phyloP scores from a whole-genome alignment of 169 alveolate genomes.

The Prorocentrum cordatum region DNA sequence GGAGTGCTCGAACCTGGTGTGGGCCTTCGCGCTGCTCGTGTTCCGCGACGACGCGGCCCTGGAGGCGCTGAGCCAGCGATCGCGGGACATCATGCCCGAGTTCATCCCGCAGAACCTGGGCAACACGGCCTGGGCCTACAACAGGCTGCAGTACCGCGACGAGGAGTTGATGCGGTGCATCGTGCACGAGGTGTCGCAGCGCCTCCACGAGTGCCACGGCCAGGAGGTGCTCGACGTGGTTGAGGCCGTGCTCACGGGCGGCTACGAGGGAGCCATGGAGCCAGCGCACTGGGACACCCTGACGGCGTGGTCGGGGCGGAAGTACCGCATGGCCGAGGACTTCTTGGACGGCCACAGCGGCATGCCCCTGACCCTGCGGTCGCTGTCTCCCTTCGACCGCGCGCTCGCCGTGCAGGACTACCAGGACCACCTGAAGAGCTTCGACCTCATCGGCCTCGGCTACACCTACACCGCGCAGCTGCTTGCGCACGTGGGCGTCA shows the following conservation, averaged over 20 bases:
- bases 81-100: not conserved
- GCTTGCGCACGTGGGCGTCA: not conserved
- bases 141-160: constrained; percentile 33
- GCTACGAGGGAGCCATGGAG: constrained; percentile 34
- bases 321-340: constrained; percentile 1
- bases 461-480: constrained; percentile 11
- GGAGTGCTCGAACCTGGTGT: constrained; percentile 64
- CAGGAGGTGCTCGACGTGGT: constrained; percentile 35
- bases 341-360: not conserved
- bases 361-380: constrained; percentile 38
- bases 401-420: constrained; percentile 68
- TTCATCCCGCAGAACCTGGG: constrained; percentile 68
- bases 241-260: constrained; percentile 43
- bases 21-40: constrained; percentile 64
- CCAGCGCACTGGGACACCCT: constrained; percentile 24
- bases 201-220: constrained; percentile 14
- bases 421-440: constrained; percentile 47
- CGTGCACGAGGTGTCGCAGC: not conserved
- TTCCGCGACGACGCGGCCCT: constrained; percentile 36
- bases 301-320: constrained; percentile 15
- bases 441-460: constrained; percentile 49
- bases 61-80: not conserved
- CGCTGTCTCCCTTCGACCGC: constrained; percentile 27
- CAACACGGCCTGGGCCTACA: constrained; percentile 69
- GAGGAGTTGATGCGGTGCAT: not conserved